These are phyloP conservation scores for Phytopythium kandeliae DNA, from an alignment of 352 stramenopile genomes.

Conservation along the genomic window DNA sequence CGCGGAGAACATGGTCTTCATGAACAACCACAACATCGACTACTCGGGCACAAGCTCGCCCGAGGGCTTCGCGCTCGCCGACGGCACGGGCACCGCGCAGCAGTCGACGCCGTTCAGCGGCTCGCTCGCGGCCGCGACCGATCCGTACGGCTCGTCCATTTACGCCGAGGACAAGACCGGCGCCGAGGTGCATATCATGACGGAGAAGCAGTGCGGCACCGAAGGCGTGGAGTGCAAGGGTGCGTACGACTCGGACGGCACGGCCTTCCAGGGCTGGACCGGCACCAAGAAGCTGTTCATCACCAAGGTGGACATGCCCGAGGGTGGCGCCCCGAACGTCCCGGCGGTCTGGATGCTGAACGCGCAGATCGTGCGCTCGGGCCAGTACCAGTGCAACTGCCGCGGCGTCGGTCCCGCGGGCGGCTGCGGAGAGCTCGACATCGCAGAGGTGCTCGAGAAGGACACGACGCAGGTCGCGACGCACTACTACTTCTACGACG, in stretches of 20 bases:
- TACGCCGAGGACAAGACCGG: conserved; percentile 58
- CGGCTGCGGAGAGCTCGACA: conserved; percentile 75
- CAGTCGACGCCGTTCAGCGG: conserved; percentile 40
- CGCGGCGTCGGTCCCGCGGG: conserved; percentile 50
- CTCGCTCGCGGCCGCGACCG: conserved; percentile 38
- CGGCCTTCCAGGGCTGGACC: conserved; percentile 55
- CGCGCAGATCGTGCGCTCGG: conserved; percentile 55
- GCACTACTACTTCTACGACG: conserved; percentile 82
- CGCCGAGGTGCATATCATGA: conserved; percentile 75
- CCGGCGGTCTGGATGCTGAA: conserved; percentile 76
- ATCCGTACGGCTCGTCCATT: conserved; percentile 32
- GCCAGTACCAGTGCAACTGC: conserved; percentile 83
- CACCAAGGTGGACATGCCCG: conserved; percentile 57
- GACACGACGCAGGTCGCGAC: conserved; percentile 54
- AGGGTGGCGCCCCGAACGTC: conserved; percentile 35
- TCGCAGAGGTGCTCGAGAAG: conserved; percentile 66
- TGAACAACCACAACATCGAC: conserved; percentile 84
- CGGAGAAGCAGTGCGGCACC: conserved; percentile 43
- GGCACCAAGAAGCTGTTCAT: conserved; percentile 78
- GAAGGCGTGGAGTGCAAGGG: conserved; percentile 46
- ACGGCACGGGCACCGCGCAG: conserved; percentile 40
- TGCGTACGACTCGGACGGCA: conserved; percentile 67
- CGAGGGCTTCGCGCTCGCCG: conserved; percentile 47
- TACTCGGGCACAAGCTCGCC: conserved; percentile 45
- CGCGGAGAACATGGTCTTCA: conserved; percentile 67